phyloP scores from a whole-genome alignment of 2,329 filamentous ascomycete genomes.

The Stromatinia cepivora region DNA sequence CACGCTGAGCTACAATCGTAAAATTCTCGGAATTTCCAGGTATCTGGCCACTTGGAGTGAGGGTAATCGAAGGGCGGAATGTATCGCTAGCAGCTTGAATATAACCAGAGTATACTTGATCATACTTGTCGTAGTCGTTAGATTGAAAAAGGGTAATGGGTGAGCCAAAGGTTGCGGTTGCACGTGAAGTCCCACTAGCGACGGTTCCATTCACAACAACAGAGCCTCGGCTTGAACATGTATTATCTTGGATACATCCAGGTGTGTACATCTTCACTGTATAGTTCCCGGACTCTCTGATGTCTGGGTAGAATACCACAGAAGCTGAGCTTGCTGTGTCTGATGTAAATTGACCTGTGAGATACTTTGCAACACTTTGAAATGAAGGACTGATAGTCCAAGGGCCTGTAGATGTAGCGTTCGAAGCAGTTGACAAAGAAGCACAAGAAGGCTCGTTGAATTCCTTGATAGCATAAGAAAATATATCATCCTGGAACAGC shows the following conservation, averaged over 20 bases:
- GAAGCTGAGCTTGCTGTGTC: conserved; percentile 55
- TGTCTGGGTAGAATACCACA: conserved; percentile 79
- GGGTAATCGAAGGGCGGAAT: conserved; percentile 79
- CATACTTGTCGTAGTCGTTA: conserved; percentile 96
- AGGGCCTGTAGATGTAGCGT: conserved; percentile 67
- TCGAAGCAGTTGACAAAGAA: conserved; percentile 62
- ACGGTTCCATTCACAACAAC: conserved; percentile 79
- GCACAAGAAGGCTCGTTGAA: conserved; percentile 89
- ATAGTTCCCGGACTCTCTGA: conserved; percentile 88
- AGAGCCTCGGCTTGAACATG: conserved; percentile 73
- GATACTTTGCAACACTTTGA: conserved; percentile 72
- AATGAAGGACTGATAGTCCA: conserved; percentile 71
- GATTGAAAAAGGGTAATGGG: conserved; percentile 74
- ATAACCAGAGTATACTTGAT: conserved; percentile 82
- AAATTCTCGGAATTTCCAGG: conserved; percentile 60
- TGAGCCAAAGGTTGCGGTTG: conserved; percentile 48
- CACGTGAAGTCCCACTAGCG: conserved; percentile 49
- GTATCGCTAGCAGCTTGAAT: conserved; percentile 71
- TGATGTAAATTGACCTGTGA: conserved; percentile 63
- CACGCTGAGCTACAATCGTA: conserved; percentile 84
- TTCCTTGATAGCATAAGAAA: conserved; percentile 76
- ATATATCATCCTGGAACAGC: conserved; percentile 82
- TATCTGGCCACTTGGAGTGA: conserved; percentile 63
- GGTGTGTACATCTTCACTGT: conserved; percentile 89
- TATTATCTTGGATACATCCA: conserved; percentile 78